phyloP scores from a whole-genome alignment of 2,329 filamentous ascomycete species.

The Karstenula rhodostoma region DNA sequence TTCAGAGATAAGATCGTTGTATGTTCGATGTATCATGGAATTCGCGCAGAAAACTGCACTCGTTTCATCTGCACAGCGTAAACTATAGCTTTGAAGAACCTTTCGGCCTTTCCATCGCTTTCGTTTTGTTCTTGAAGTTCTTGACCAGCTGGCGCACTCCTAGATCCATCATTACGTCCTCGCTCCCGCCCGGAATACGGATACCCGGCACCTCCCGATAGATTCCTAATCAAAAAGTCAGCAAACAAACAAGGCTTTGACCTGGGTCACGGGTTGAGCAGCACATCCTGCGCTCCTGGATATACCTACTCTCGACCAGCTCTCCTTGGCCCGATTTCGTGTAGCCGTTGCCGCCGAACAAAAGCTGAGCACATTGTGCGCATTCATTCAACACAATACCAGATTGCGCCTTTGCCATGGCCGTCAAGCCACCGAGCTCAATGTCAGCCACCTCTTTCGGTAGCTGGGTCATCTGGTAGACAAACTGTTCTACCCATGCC shows the following conservation, averaged over 20 bases:
- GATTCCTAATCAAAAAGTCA: conserved; percentile 56
- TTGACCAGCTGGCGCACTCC: conserved; percentile 75
- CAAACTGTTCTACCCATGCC: conserved; percentile 76
- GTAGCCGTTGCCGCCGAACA: conserved; percentile 79
- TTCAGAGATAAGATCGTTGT: not conserved
- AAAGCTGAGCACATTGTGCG: conserved; percentile 71
- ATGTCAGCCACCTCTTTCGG: conserved; percentile 66
- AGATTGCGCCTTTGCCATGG: conserved; percentile 74
- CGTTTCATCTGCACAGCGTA: not conserved
- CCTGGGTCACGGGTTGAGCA: not conserved
- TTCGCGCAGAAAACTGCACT: not conserved
- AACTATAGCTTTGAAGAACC: conserved; percentile 53
- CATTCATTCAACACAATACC: conserved; percentile 77
- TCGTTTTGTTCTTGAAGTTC: conserved; percentile 68
- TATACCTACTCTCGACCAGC: conserved; percentile 50
- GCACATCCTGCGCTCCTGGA: not conserved
- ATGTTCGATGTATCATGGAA: not conserved
- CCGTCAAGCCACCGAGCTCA: conserved; percentile 75
- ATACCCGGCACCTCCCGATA: conserved; percentile 70
- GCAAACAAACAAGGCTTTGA: not conserved
- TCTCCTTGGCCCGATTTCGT: conserved; percentile 75
- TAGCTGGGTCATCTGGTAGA: conserved; percentile 72
- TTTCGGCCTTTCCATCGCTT: conserved; percentile 51
- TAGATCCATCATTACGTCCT: conserved; percentile 77
- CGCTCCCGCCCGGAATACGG: conserved; percentile 71